Base-by-base conservation (phyloP, 768 basidiomycete genomes). In the Rhizopogon roseolus region DNA sequence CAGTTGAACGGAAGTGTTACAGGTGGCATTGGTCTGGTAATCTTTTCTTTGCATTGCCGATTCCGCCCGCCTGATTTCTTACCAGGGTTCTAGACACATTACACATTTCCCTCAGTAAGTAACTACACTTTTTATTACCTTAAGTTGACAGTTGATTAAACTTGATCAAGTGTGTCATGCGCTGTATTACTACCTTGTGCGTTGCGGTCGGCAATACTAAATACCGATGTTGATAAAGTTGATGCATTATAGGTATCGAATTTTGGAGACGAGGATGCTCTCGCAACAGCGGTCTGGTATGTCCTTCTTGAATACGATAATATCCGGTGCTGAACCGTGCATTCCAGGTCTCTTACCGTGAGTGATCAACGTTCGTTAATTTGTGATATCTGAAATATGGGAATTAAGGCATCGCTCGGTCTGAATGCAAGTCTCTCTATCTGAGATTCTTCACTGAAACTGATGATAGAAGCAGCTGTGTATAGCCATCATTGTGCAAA, bases 401-500 rank as follows among this genome's bases (percentile, higher is more conserved):
- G 1, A 22, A 34, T 27, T 2, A 8, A 56, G 56, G 13, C 13
- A 29, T 57, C 56, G 25, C 45, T 57, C 1, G 53, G 46, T n/a
- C 38, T 57, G 19, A 57, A 57, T 17, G 56, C 49, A 38, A 52
- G 56, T 46, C 48, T 25, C 17, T 40, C n/a, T 22, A 13, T 37
- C 41, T 29, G 25, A 5, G 7, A 32, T 39, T 25, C 16, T 32
- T 43, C 29, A 22, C 56, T 10, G 27, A 32, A 14, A 14, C 34
- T 40, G 28, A 42, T 11, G 16, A 25, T 50, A 10, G 16, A 22
- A 19, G 28, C 52, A 78, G 74, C 59, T 79, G 37, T 16, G 69
- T 37, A 71, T 77, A 42, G 75, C 74, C 17, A 73, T 77, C 41
- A 58, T 74, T 32, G 72, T 73, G 6, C 76, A 79, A 66, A 65